Conservation (phyloP, 441 rosid genomes). For the Adansonia gregorii region DNA sequence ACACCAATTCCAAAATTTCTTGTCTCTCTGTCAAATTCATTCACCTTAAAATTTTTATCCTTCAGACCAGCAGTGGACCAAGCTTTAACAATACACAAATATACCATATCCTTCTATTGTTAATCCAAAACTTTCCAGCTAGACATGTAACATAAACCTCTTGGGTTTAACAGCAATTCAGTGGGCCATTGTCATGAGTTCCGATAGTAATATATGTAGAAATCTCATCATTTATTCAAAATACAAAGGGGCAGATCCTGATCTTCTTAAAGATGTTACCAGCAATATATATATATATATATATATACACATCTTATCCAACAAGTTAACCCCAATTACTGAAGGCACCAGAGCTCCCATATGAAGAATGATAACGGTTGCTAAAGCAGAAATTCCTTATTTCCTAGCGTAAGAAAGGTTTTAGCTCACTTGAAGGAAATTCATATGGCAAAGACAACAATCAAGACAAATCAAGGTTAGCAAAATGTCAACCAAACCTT, state of each 20-base stretch:
- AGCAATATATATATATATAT: neutral
- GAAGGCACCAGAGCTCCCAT: neutral
- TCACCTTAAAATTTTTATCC: neutral
- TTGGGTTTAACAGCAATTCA: neutral
- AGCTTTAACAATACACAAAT: conserved; percentile 3
- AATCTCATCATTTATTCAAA: neutral
- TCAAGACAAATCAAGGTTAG: neutral
- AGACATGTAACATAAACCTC: neutral
- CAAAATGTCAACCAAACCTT: neutral
- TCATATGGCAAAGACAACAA: neutral
- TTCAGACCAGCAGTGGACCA: neutral
- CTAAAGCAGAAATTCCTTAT: neutral
- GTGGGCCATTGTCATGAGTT: neutral
- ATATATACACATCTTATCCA: neutral
- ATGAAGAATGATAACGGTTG: neutral
- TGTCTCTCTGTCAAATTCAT: neutral
- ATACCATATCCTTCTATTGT: neutral
- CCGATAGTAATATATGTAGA: neutral
- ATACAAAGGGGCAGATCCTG: neutral
- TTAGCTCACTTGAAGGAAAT: neutral
- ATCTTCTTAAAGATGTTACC: neutral
- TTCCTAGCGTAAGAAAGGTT: neutral
- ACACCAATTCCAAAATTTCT: neutral
- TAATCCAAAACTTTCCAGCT: conserved; percentile 1
- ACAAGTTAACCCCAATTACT: neutral